Evolutionary conservation across 1,284 basidiomycete genomes (phyloP).

Genomic region (Apiotrichum siamense): DNA sequence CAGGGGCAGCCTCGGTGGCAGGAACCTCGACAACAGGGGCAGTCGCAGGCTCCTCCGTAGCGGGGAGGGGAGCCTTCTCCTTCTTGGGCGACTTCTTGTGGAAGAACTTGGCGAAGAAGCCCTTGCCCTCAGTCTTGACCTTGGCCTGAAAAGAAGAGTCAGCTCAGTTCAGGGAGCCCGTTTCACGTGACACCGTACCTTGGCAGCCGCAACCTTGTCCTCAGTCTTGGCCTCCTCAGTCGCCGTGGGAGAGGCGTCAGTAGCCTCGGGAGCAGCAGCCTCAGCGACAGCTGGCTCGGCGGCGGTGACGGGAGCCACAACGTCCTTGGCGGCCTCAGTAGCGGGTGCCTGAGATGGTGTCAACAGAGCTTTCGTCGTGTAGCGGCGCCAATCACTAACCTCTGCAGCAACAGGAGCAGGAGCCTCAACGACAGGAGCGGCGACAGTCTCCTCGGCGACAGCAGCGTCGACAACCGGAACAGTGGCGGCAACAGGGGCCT

Average conservation of each 20-base stretch:
- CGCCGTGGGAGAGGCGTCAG: not conserved
- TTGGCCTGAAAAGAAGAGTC: constrained; percentile 6
- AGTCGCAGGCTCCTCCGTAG: not conserved
- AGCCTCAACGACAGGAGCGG: constrained; percentile 16
- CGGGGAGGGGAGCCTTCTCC: constrained; percentile 4
- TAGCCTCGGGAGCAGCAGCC: constrained; percentile 4
- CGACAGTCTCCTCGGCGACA: constrained; percentile 17
- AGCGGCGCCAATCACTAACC: too few species aligned
- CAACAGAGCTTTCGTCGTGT: too few species aligned
- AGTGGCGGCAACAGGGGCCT: constrained; percentile 13
- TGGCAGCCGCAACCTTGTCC: constrained; percentile 14
- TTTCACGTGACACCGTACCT: constrained; percentile 19
- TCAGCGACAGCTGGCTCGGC: constrained; percentile 1
- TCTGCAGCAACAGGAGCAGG: not conserved
- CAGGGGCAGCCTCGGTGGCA: constrained; percentile 6
- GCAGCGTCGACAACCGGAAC: constrained; percentile 9
- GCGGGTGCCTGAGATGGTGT: too few species aligned
- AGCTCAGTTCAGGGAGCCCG: not conserved
- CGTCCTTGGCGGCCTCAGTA: not conserved
- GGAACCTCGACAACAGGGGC: not conserved
- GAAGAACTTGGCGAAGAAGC: constrained; percentile 21
- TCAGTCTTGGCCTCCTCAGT: constrained; percentile 16
- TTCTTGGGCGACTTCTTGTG: constrained; percentile 16
- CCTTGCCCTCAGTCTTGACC: constrained; percentile 16
- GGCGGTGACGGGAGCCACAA: too few species aligned